Evolutionary conservation across 371 early-diverging fungal genomes (phyloP), one percentile per base, ranked within the genome.

Genomic region (Coemansia sp.): DNA sequence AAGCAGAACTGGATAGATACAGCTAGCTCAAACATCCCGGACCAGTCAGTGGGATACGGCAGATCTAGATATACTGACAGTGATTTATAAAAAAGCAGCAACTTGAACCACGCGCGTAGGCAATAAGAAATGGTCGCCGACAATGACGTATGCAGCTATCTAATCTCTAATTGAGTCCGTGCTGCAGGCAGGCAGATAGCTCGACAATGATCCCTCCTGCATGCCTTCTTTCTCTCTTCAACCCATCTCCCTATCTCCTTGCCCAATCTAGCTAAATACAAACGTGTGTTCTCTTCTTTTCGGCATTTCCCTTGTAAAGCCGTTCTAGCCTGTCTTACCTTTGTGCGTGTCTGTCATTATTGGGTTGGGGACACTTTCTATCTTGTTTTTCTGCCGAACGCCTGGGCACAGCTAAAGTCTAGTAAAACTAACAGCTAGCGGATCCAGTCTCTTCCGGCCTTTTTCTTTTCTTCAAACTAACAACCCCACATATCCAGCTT

Each of bases 121-220:
- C 8, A 28, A 55, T 55, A 26, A 25, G 55, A 55, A 26, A 55
- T 8, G 16, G 28, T n/a, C 8, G 26, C 33, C 37, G 56, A 9
- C 18, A 33, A 56, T 56, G 56, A 56, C 56, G 56, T 56, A 18
- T 56, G 18, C 56, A 54, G 16, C 18, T 9, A 26, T 54, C 28
- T 26, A n/a, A 33, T 18, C 28, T 33, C 28, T 56, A 56, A 56
- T 37, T 37, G 56, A 30, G 54, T 26, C 33, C 33, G 37, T 30
- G 56, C 56, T 56, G 56, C 56, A 33, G 56, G 37, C 33, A n/a
- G 33, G 44, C 44, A 44, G 54, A 16, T 16, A 56, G 56, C 56
- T 33, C 54, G 54, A 54, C 56, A 56, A 56, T 56, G 56, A 12
- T 33, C 25, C 54, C 16, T 25, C 20, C 18, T 50, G 14, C 14